These are phyloP conservation scores for Globisporangium rhizosaccharum DNA, from an alignment of 352 stramenopile genomes.

Conservation along the genomic window DNA sequence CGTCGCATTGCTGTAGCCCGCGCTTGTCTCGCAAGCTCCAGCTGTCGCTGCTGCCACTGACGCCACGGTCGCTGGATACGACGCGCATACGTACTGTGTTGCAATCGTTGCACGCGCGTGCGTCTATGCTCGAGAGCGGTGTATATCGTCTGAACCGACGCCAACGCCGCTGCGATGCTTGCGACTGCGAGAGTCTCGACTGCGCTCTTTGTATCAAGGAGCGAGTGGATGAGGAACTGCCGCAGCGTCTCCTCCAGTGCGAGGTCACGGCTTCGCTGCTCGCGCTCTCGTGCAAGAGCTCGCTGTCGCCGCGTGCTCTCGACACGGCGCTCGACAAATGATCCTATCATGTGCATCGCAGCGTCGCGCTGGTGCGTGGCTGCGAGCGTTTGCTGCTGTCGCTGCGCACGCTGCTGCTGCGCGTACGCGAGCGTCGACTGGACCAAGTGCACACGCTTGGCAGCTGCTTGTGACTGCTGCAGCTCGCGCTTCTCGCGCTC, in stretches of 20 bases:
- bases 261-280: constrained; percentile 16
- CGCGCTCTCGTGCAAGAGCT: constrained; percentile 13
- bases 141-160: constrained; percentile 11
- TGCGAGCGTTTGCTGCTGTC: constrained; percentile 11
- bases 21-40: not conserved
- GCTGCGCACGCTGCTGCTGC: constrained; percentile 10
- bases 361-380: constrained; percentile 13
- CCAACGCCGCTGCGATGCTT: constrained; percentile 10
- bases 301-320: constrained; percentile 16
- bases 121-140: constrained; percentile 4
- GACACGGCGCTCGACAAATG: constrained; percentile 19
- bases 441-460: not conserved
- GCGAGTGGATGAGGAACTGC: constrained; percentile 23
- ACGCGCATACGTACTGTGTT: not conserved
- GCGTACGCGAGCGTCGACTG: constrained; percentile 11
- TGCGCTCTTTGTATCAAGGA: constrained; percentile 31
- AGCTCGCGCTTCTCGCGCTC: constrained; percentile 6
- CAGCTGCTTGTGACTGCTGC: constrained; percentile 7
- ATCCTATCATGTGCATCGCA: constrained; percentile 7
- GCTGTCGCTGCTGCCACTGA: constrained; percentile 6
- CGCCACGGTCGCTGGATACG: constrained; percentile 11
- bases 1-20: constrained; percentile 1
- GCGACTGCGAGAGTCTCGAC: constrained; percentile 15
- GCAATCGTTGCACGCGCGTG: constrained; percentile 18
- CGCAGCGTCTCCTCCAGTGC: constrained; percentile 20